Conservation (phyloP, 2,329 filamentous ascomycete genomes). For the Kalmusia sp. region DNA sequence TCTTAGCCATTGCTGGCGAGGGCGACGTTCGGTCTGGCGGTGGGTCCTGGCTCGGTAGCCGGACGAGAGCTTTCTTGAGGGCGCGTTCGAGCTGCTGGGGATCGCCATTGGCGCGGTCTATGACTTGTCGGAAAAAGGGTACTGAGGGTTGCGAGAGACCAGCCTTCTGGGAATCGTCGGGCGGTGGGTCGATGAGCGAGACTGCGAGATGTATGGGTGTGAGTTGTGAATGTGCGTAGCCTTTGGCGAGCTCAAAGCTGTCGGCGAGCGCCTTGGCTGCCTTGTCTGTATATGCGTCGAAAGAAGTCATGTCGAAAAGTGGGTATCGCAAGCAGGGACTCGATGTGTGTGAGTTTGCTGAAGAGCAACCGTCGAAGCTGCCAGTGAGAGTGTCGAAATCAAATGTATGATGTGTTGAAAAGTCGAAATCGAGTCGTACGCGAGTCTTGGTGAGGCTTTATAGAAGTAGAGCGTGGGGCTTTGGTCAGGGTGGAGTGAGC, state of each 20-base stretch:
- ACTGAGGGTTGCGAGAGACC: slow-evolving; percentile 59
- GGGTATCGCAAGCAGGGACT: slow-evolving; percentile 24
- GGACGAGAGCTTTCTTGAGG: slow-evolving; percentile 89
- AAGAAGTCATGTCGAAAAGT: slow-evolving; percentile 67
- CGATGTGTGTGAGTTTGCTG: slow-evolving; percentile 21
- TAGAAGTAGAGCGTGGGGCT: neutral
- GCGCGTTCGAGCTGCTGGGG: slow-evolving; percentile 85
- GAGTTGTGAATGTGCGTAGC: slow-evolving; percentile 91
- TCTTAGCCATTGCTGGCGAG: slow-evolving; percentile 79
- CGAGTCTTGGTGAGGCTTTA: too few species aligned
- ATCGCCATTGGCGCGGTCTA: slow-evolving; percentile 93
- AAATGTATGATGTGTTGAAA: neutral
- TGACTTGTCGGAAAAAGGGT: slow-evolving; percentile 92
- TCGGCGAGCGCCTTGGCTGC: slow-evolving; percentile 90
- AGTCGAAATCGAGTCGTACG: neutral
- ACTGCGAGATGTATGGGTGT: slow-evolving; percentile 89
- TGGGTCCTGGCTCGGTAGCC: slow-evolving; percentile 91
- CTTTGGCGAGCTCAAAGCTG: slow-evolving; percentile 84
- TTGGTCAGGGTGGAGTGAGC: neutral
- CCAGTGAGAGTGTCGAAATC: neutral
- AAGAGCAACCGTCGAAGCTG: neutral
- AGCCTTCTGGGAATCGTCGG: slow-evolving; percentile 73
- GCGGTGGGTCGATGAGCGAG: slow-evolving; percentile 76
- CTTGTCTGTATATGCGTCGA: slow-evolving; percentile 92
- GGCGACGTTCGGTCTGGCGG: slow-evolving; percentile 88